Conservation (phyloP, 768 basidiomycete species). For the Phylloporus sp. region DNA sequence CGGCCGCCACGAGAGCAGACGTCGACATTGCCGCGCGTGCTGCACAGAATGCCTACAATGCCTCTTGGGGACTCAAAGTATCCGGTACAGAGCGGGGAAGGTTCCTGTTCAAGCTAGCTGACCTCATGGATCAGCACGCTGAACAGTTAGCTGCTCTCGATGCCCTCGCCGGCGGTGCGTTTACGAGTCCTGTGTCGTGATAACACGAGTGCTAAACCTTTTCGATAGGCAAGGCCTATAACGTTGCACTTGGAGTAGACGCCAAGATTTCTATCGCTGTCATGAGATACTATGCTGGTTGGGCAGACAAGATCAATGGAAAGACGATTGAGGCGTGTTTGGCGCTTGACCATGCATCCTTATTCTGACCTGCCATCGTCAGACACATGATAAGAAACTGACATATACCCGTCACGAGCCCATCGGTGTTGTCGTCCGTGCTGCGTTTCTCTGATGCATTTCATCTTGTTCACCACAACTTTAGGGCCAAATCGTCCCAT, state of each 20-base stretch:
- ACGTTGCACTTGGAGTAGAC: neutral
- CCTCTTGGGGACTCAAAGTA: conserved; percentile 9
- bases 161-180: conserved; percentile 2
- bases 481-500: conserved; percentile 12
- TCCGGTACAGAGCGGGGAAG: conserved; percentile 1
- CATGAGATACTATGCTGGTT: conserved; percentile 10
- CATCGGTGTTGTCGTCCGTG: conserved; percentile 10
- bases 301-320: conserved; percentile 12
- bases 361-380: neutral
- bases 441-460: neutral
- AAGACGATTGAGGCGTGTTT: conserved; percentile 2
- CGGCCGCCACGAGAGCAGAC: conserved; percentile 6
- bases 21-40: conserved; percentile 6
- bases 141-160: conserved; percentile 10
- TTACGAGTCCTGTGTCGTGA: neutral
- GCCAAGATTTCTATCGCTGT: neutral
- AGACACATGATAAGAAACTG: conserved; percentile 4
- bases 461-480: neutral
- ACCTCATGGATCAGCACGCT: conserved; percentile 6
- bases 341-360: neutral
- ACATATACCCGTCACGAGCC: conserved; percentile 11
- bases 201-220: neutral
- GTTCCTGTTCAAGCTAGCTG: conserved; percentile 7
- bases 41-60: conserved; percentile 2
- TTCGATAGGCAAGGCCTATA: conserved; percentile 6